Evolutionary conservation across 108 stramenopile genomes (phyloP).

Genomic region (Bacterosira constricta): DNA sequence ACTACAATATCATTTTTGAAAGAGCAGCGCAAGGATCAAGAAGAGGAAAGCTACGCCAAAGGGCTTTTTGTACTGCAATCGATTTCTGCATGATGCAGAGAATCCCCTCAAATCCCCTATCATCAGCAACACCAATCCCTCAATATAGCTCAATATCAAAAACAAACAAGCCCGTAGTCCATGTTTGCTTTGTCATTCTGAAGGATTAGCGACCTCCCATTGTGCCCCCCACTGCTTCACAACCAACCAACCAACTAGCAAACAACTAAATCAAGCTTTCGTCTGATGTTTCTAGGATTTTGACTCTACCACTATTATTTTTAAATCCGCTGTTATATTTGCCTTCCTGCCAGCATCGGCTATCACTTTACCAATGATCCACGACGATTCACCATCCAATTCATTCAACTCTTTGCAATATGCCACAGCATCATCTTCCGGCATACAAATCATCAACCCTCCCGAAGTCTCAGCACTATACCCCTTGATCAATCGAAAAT

Average conservation of each 20-base stretch:
- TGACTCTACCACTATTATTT: slow-evolving; percentile 57
- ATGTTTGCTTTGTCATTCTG: slow-evolving; percentile 36
- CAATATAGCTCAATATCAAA: slow-evolving; percentile 41
- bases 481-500: slow-evolving; percentile 74
- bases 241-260: no score
- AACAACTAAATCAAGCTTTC: no score
- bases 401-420: slow-evolving; percentile 67
- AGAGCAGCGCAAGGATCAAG: no score
- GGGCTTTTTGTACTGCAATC: no score
- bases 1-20: no score
- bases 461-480: slow-evolving; percentile 89
- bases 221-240: neutral
- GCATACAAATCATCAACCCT: slow-evolving; percentile 77
- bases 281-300: neutral
- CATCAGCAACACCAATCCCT: neutral
- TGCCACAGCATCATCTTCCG: slow-evolving; percentile 61
- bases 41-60: no score
- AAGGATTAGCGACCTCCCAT: slow-evolving; percentile 6
- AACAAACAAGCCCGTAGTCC: slow-evolving; percentile 8
- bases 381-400: slow-evolving; percentile 68
- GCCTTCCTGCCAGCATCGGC: slow-evolving; percentile 65
- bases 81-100: neutral
- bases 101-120: neutral
- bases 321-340: slow-evolving; percentile 54
- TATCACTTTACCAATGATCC: slow-evolving; percentile 80